Evolutionary conservation across 2,329 filamentous ascomycete genomes (phyloP).

Genomic region (Fusarium nurragi): DNA sequence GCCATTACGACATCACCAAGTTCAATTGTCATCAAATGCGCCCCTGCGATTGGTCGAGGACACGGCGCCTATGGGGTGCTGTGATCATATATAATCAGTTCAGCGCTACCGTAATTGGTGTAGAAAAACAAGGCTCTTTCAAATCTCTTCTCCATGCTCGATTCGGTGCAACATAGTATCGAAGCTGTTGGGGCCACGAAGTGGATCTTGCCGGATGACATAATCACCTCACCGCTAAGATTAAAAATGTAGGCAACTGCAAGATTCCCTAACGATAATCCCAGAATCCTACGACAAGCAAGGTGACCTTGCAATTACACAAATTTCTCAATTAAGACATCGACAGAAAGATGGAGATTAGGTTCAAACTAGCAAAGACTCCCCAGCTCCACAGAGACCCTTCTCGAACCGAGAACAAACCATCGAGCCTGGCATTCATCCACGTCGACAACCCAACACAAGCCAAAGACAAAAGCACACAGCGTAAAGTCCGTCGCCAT

Average conservation of each 20-base stretch:
- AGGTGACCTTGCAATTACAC: no score
- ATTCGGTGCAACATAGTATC: no score
- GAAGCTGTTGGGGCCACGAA: not conserved
- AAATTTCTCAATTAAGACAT: no score
- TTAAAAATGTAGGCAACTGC: not conserved
- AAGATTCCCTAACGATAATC: not conserved
- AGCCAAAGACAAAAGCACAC: slow-evolving; percentile 15
- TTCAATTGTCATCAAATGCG: no score
- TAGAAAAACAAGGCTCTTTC: no score
- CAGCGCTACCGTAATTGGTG: no score
- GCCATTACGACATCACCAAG: no score
- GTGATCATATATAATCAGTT: no score
- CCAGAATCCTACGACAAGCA: not conserved
- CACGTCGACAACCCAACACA: slow-evolving; percentile 23
- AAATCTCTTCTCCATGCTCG: no score
- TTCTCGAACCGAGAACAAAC: not conserved
- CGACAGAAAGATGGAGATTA: slow-evolving; percentile 1
- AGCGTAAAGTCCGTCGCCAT: slow-evolving; percentile 38
- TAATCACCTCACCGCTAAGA: not conserved
- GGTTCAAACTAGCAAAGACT: not conserved
- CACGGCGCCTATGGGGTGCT: no score
- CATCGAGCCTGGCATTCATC: slow-evolving; percentile 21
- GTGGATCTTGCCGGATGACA: not conserved
- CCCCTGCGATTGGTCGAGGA: no score
- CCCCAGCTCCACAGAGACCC: not conserved